phyloP scores from a whole-genome alignment of 352 stramenopile species.

The Phytophthora foliorum region DNA sequence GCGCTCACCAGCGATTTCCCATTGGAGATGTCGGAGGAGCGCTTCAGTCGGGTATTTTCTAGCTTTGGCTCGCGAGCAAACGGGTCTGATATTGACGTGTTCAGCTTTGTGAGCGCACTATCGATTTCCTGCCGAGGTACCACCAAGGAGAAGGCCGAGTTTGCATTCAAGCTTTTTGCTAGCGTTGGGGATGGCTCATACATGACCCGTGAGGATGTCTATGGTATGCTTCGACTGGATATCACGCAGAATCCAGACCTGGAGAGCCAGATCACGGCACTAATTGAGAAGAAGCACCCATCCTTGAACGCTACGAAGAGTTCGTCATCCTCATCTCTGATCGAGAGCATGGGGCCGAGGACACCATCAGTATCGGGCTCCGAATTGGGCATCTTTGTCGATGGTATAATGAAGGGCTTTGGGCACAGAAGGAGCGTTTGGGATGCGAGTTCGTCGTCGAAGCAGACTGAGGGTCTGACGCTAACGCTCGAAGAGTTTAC shows the following conservation, averaged over 20 bases:
- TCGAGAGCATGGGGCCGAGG: conserved; percentile 61
- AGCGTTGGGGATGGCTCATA: conserved; percentile 52
- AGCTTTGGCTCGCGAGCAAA: conserved; percentile 86
- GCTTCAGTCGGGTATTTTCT: conserved; percentile 79
- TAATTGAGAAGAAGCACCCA: conserved; percentile 73
- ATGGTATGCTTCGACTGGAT: conserved; percentile 85
- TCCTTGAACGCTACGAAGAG: conserved; percentile 55
- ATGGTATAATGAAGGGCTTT: conserved; percentile 75
- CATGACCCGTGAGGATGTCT: conserved; percentile 87
- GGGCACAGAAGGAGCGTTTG: conserved; percentile 47
- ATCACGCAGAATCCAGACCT: conserved; percentile 82
- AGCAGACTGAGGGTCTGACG: conserved; percentile 45
- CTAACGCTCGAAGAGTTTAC: conserved; percentile 80
- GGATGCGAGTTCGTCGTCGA: conserved; percentile 39
- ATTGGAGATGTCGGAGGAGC: conserved; percentile 87
- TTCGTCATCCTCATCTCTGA: conserved; percentile 58
- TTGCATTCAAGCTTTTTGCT: conserved; percentile 86
- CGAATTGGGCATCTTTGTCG: conserved; percentile 82
- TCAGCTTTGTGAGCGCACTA: conserved; percentile 88
- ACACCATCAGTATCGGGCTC: conserved; percentile 83
- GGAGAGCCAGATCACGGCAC: conserved; percentile 67
- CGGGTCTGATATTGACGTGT: conserved; percentile 85
- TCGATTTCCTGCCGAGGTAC: conserved; percentile 81
- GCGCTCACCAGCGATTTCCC: conserved; percentile 83
- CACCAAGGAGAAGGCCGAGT: conserved; percentile 75